These are phyloP conservation scores for Emmonsia crescens DNA, from an alignment of 2,329 filamentous ascomycete genomes.

Conservation along the genomic window DNA sequence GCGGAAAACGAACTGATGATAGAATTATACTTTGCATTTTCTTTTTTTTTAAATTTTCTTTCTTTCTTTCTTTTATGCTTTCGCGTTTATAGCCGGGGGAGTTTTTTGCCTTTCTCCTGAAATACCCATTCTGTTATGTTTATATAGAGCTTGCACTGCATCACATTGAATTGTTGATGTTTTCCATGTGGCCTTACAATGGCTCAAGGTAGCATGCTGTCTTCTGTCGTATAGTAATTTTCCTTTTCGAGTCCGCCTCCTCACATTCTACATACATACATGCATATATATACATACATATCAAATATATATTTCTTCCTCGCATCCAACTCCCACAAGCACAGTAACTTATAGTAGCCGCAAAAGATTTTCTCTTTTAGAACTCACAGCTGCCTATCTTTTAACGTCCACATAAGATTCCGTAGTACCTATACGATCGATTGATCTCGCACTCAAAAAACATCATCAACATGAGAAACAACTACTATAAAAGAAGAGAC, in stretches of 20 bases:
- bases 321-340: no score
- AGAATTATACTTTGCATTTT: not conserved
- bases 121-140: not conserved
- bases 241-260: not conserved
- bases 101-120: not conserved
- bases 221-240: not conserved
- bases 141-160: not conserved
- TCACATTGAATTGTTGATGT: not conserved
- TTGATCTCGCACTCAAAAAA: no score
- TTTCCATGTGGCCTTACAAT: not conserved
- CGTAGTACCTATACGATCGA: no score
- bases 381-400: no score
- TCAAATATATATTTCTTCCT: not conserved
- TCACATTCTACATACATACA: not conserved
- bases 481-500: not conserved
- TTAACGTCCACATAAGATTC: constrained; percentile 28
- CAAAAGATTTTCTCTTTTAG: no score
- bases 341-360: no score
- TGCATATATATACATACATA: not conserved
- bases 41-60: not conserved
- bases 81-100: not conserved
- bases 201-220: not conserved
- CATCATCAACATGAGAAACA: no score
- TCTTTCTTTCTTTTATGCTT: not conserved
- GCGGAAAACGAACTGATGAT: not conserved